Conservation (phyloP, 2,329 filamentous ascomycete genomes). For the Bipolaris oryzae region DNA sequence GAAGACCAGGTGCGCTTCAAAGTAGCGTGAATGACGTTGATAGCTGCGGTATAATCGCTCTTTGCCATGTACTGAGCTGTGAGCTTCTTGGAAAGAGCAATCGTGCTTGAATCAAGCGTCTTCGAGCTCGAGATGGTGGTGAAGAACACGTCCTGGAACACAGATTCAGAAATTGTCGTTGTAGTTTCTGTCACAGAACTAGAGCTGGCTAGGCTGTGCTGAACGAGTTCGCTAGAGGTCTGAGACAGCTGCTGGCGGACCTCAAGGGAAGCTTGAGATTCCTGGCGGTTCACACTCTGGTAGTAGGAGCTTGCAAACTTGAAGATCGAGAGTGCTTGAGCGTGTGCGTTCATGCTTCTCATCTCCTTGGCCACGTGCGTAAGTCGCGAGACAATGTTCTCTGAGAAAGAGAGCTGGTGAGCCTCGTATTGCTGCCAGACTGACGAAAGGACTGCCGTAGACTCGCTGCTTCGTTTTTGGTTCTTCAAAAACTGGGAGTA, state of each 20-base stretch:
- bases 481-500: slow-evolving; percentile 57
- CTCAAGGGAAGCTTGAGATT: slow-evolving; percentile 50
- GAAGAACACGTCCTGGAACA: slow-evolving; percentile 54
- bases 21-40: slow-evolving; percentile 53
- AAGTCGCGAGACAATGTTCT: slow-evolving; percentile 44
- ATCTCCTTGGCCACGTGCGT: slow-evolving; percentile 54
- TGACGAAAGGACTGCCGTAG: slow-evolving; percentile 53
- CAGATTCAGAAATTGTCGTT: slow-evolving; percentile 50
- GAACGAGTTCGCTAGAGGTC: slow-evolving; percentile 52
- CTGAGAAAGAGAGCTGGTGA: slow-evolving; percentile 49
- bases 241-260: slow-evolving; percentile 51
- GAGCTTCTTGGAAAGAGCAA: slow-evolving; percentile 52
- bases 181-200: slow-evolving; percentile 46
- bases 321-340: slow-evolving; percentile 56
- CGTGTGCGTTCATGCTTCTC: slow-evolving; percentile 53
- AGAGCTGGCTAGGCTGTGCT: slow-evolving; percentile 42
- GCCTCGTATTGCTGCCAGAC: slow-evolving; percentile 59
- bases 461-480: slow-evolving; percentile 54
- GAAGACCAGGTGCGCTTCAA: slow-evolving; percentile 55
- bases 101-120: slow-evolving; percentile 49
- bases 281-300: slow-evolving; percentile 42
- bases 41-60: slow-evolving; percentile 56
- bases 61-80: slow-evolving; percentile 53
- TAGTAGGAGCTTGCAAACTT: slow-evolving; percentile 49
- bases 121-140: slow-evolving; percentile 48